Evolutionary conservation across 768 basidiomycete genomes (phyloP), one percentile per base, ranked within the genome.

Genomic region (Pleurotus tuoliensis): DNA sequence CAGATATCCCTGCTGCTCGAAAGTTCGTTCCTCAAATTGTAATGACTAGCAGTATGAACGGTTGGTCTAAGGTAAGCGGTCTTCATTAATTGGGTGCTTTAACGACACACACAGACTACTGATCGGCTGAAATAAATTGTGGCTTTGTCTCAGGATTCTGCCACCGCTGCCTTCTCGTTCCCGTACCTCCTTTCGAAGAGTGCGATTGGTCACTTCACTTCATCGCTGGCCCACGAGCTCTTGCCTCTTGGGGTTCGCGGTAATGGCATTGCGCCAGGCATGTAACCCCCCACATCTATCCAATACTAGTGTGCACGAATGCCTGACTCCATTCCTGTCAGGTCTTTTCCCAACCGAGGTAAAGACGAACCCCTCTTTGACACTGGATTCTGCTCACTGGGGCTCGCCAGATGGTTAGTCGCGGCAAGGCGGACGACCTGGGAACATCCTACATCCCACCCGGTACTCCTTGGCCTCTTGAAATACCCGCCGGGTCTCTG

Each of bases 41-140:
- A 30, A 78, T 80, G 74, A 81, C 78, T 1, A 75, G 73, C 48
- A 77, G 76, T 49, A 78, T 80, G 78, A 80, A 79, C 56, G 79
- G 77, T 1, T 81, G 78, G 78, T 75, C 78, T 15, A 81, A 79
- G 69, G 75, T 72, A 38, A 57, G 58, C 16, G 12, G 11, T 6
- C 15, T 8, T 15, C 16, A 13, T 39, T 41, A 22, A 5, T 55
- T 34, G 8, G 30, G 30, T 34, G 30, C 2, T 34, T 34, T 34
- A 8, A 34, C 11, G 30, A 3, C 11, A 11, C 3, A 9, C 30
- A 34, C 11, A 8, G 30, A 34, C 30, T 9, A 3, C 9, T 8
- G 24, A 25, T 25, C 24, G 30, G 9, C 27, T 20, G 50, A 46
- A n/a, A 44, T 48, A 3, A 46, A 40, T 3, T 25, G 8, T 30